These are phyloP conservation scores for Elongisporangium prolatum DNA, from an alignment of 352 stramenopile species.

Conservation along the genomic window DNA sequence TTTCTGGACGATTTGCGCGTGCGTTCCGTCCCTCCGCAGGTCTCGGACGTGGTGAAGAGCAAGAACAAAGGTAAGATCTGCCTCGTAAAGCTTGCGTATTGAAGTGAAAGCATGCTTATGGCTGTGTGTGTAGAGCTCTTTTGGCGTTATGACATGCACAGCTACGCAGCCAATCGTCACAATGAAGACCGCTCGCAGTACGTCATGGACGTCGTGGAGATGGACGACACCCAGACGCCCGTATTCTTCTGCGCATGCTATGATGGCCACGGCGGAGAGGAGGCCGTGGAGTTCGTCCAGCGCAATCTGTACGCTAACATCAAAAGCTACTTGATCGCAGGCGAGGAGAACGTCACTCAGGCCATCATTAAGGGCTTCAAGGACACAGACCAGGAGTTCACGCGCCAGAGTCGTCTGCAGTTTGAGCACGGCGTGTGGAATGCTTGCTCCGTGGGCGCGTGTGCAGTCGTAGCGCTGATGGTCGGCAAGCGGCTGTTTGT, in stretches of 20 bases:
- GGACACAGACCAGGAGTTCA: conserved; percentile 58
- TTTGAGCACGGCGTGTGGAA: conserved; percentile 54
- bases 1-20: conserved; percentile 45
- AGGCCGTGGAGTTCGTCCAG: conserved; percentile 66
- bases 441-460: conserved; percentile 59
- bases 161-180: conserved; percentile 56
- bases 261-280: conserved; percentile 58
- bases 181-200: conserved; percentile 66
- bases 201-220: conserved; percentile 31
- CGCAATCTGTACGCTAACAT: conserved; percentile 59
- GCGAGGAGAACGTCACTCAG: conserved; percentile 26
- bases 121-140: conserved; percentile 23
- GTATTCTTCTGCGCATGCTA: conserved; percentile 74
- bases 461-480: conserved; percentile 51
- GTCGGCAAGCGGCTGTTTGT: conserved; percentile 53
- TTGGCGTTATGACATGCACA: conserved; percentile 69
- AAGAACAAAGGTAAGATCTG: conserved; percentile 15
- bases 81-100: not conserved
- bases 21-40: conserved; percentile 35
- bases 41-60: conserved; percentile 48
- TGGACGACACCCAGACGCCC: conserved; percentile 8
- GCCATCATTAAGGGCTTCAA: conserved; percentile 55
- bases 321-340: conserved; percentile 22
- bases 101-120: not conserved
- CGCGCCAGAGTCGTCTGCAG: conserved; percentile 39